phyloP scores from a whole-genome alignment of 225 moss, liverwort and hornwort genomes.

The Anthoceros angustus region DNA sequence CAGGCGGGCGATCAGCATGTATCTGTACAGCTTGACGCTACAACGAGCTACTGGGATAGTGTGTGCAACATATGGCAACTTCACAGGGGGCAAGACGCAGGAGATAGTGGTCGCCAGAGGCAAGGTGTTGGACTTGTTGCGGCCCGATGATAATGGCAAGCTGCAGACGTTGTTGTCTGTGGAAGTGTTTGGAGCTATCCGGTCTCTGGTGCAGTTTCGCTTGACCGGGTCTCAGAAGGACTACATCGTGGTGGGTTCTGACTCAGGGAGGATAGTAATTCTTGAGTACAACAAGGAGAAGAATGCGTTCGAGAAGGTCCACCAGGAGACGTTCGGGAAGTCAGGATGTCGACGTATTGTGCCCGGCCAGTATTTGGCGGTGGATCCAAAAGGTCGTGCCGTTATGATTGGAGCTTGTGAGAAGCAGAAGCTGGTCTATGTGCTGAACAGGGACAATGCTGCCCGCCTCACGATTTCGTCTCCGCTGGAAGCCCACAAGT shows the following conservation, averaged over 20 bases:
- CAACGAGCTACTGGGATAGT: constrained; percentile 95
- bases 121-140: constrained; percentile 75
- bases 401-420: constrained; percentile 96
- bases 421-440: constrained; percentile 99
- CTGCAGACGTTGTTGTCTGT: constrained; percentile 80
- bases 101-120: constrained; percentile 90
- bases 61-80: constrained; percentile 93
- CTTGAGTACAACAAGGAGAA: constrained; percentile 97
- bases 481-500: constrained; percentile 75
- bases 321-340: constrained; percentile 99
- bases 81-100: constrained; percentile 88
- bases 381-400: constrained; percentile 94
- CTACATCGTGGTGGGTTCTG: constrained; percentile 84
- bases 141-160: constrained; percentile 93
- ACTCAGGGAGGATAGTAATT: constrained; percentile 91
- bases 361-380: constrained; percentile 91
- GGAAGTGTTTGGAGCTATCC: constrained; percentile 87
- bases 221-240: constrained; percentile 96
- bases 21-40: constrained; percentile 82
- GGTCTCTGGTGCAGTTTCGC: constrained; percentile 80
- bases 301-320: constrained; percentile 77
- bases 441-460: constrained; percentile 87
- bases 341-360: constrained; percentile 95
- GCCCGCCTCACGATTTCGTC: constrained; percentile 89
- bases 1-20: constrained; percentile 29